Base-by-base conservation (phyloP, 2,329 filamentous ascomycete species). In the Metarhizium rileyi region DNA sequence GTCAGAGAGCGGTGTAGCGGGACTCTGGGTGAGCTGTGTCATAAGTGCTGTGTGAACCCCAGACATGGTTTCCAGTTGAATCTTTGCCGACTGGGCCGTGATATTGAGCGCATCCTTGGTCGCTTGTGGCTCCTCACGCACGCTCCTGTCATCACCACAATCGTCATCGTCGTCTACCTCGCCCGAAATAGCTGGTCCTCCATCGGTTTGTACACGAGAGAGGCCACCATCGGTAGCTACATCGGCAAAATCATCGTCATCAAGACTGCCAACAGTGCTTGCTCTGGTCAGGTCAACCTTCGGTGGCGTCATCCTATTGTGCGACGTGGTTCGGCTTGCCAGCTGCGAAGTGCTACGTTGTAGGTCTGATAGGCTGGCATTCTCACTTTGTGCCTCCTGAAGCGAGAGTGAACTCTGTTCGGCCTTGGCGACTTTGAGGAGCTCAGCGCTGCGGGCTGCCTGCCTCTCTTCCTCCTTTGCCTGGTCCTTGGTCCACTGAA, bases 401-500 rank as follows among this genome's bases (percentile, higher is more conserved):
- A 68, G 58, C 5, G 75, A 73, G 3, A 70, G 69, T 1, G 74
- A 68, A 51, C 77, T 71, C 52, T 87, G 84, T 53, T 93, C 87
- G 16, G 84, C 83, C 66, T 90, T 90, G 48, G 87, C 89, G 62
- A 90, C 84, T 55, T 80, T 81, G 47, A 95, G 68, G 33, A 84
- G 76, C 65, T 93, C 88, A 5, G 84, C 85, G 59, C 84, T 86
- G 50, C 82, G 83, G 7, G 81, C 81, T 30, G 83, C 83, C 53
- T 90, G 83, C 56, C 77, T 83, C 62, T 91, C 85, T 60, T 96
- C 91, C 65, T 95, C 89, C 58, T 86, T 90, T 7, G 89, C 90
- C 69, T 97, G 93, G 61, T 98, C 93, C 67, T 98, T 98, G 55
- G 89, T 85, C 86, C 89, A 97, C 64, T 97, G 93, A 46, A 98